These are phyloP conservation scores for Phaeoacremonium minimum DNA, from an alignment of 2,329 filamentous ascomycete species.

Conservation along the genomic window DNA sequence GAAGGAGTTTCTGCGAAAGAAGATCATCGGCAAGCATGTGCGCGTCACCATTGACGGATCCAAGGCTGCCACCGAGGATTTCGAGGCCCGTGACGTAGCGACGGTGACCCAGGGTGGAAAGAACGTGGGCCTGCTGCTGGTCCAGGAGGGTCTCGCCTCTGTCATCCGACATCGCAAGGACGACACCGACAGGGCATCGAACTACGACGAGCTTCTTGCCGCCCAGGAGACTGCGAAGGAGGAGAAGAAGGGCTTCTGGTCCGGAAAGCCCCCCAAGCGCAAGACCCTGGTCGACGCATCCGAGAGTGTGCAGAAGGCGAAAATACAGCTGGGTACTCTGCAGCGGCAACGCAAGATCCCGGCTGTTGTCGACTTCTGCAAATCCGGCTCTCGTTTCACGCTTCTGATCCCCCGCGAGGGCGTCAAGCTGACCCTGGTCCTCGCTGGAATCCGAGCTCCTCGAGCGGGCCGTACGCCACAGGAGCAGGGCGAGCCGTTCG, in stretches of 20 bases:
- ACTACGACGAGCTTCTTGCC: constrained; percentile 84
- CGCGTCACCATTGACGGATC: constrained; percentile 85
- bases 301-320: constrained; percentile 89
- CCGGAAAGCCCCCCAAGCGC: constrained; percentile 76
- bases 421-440: constrained; percentile 89
- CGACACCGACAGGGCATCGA: constrained; percentile 86
- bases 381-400: constrained; percentile 92
- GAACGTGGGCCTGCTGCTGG: constrained; percentile 78
- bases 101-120: constrained; percentile 80
- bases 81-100: constrained; percentile 90
- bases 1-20: constrained; percentile 93
- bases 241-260: constrained; percentile 93
- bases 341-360: constrained; percentile 90
- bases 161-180: constrained; percentile 95
- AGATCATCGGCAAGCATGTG: constrained; percentile 92
- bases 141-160: constrained; percentile 90
- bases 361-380: constrained; percentile 93
- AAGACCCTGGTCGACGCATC: constrained; percentile 87
- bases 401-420: constrained; percentile 88
- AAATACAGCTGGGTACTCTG: constrained; percentile 83
- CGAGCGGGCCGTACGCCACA: constrained; percentile 70
- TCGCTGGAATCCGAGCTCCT: constrained; percentile 88
- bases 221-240: constrained; percentile 81
- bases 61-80: constrained; percentile 83
- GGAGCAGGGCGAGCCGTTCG: constrained; percentile 87